Base-by-base conservation (phyloP, 257 asterid genomes). In the Mentha longifolia region DNA sequence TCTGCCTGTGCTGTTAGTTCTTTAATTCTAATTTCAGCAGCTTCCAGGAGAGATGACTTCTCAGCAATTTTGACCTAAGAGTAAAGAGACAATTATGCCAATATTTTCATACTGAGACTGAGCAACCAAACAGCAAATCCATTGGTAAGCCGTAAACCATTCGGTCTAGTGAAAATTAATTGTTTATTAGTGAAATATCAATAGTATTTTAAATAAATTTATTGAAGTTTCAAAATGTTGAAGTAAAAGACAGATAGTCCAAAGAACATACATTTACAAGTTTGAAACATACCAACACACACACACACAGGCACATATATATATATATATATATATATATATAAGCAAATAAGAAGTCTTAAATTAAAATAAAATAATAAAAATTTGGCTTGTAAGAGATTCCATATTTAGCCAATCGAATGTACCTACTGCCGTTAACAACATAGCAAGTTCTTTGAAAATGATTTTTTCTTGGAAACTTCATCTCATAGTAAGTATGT, bases 51-150 rank as follows among this genome's bases (percentile, higher is more conserved):
- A 73, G 96, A 89, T 59, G 90, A 76, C 83, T 79, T 87, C 76
- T 92, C 98, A 42, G 94, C 79, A 76, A 89, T 87, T 83, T 92
- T 92, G 77, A 95, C 92, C 99, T 95, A 80, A 62, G 43, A 75
- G 70, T 71, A 67, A 64, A 70, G 71, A 78, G 54, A 61, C 63
- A 67, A 47, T 68, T 43, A 37, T 62, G 28, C 74, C 59, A 74
- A 64, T 17, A 13, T 14, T 71, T 43, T 49, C 30, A 20, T 19
- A 49, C 2, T n/a, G 55, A 19, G 65, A 46, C 46, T n/a, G 25
- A 46, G 49, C n/a, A 22, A 61, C 28, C 61, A 60, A 46, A 70
- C 5, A 0, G 25, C 30, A 60, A 60, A 16, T 31, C 28, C 20
- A 37, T 16, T 39, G 9, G 13, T 28, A 9, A n/a, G 20, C 39